Conservation (phyloP, 352 stramenopile genomes). For the Globisporangium splendens region DNA sequence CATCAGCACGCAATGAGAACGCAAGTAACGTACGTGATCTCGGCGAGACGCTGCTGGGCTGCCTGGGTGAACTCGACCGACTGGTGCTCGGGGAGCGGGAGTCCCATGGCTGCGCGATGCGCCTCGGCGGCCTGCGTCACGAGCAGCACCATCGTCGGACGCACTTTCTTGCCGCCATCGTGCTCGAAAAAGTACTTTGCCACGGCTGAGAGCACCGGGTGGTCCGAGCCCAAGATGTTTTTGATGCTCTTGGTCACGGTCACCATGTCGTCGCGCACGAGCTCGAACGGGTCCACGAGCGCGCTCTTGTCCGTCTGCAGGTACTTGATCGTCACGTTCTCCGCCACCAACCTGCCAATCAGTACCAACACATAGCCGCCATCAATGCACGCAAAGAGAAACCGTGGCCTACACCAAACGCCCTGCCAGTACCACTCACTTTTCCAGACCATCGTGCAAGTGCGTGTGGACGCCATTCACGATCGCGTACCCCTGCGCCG, state of each 20-base stretch:
- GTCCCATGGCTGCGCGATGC: constrained; percentile 43
- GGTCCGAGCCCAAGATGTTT: constrained; percentile 94
- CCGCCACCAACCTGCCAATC: constrained; percentile 7
- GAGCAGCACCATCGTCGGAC: constrained; percentile 97
- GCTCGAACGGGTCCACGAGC: constrained; percentile 89
- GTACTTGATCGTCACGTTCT: constrained; percentile 38
- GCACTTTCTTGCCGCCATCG: constrained; percentile 97
- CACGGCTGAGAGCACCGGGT: constrained; percentile 96
- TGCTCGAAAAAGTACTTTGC: constrained; percentile 95
- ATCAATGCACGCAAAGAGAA: not conserved
- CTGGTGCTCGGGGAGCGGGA: constrained; percentile 43
- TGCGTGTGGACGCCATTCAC: constrained; percentile 27
- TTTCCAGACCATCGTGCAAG: constrained; percentile 39
- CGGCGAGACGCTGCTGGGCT: constrained; percentile 72
- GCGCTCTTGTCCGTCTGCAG: constrained; percentile 45
- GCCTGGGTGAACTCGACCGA: constrained; percentile 72
- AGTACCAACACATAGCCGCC: not conserved
- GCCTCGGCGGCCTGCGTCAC: constrained; percentile 90
- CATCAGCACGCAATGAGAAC: not conserved
- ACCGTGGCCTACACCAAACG: not conserved
- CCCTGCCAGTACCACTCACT: constrained; percentile 14
- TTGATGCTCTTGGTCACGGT: constrained; percentile 94
- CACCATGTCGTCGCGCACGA: constrained; percentile 91
- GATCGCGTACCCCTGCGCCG: constrained; percentile 57
- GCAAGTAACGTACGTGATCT: constrained; percentile 69